phyloP scores from a whole-genome alignment of 306 rosid genomes.

The Medicago lupulina region DNA sequence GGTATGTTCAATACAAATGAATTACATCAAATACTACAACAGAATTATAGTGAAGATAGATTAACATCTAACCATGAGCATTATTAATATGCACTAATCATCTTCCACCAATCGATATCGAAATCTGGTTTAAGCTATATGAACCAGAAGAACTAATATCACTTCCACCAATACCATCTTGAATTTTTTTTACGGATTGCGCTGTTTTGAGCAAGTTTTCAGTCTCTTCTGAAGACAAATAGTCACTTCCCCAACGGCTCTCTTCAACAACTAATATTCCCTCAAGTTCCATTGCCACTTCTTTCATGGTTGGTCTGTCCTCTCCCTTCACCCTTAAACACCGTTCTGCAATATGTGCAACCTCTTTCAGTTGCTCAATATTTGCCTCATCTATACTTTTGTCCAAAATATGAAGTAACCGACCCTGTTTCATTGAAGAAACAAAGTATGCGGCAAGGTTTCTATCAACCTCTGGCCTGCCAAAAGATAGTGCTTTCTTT shows the following conservation, averaged over 20 bases:
- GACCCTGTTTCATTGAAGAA: not conserved
- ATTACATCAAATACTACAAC: not conserved
- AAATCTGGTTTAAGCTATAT: constrained; percentile 24
- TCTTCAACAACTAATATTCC: constrained; percentile 38
- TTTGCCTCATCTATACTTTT: constrained; percentile 27
- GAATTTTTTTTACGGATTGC: not conserved
- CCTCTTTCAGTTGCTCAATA: constrained; percentile 46
- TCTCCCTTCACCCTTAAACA: constrained; percentile 53
- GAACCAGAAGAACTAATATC: not conserved
- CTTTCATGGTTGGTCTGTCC: constrained; percentile 68
- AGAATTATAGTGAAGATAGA: not conserved
- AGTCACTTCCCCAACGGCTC: constrained; percentile 19
- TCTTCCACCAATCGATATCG: constrained; percentile 33
- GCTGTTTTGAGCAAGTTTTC: constrained; percentile 20
- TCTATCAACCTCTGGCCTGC: not conserved
- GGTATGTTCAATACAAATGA: not conserved
- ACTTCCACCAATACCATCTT: not conserved
- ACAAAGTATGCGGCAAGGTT: not conserved
- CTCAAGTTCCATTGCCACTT: constrained; percentile 60
- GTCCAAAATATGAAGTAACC: not conserved
- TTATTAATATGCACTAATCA: constrained; percentile 14
- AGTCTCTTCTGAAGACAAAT: constrained; percentile 5
- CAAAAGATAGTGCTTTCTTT: not conserved
- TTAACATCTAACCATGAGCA: not conserved
- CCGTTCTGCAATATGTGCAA: constrained; percentile 39